Percentiles rank a stretch among this genome's conserved stretches.
These are phyloP conservation scores for Juncus inflexus DNA, from an alignment of 176 grass and related monocot genomes.

Conservation along the genomic window DNA sequence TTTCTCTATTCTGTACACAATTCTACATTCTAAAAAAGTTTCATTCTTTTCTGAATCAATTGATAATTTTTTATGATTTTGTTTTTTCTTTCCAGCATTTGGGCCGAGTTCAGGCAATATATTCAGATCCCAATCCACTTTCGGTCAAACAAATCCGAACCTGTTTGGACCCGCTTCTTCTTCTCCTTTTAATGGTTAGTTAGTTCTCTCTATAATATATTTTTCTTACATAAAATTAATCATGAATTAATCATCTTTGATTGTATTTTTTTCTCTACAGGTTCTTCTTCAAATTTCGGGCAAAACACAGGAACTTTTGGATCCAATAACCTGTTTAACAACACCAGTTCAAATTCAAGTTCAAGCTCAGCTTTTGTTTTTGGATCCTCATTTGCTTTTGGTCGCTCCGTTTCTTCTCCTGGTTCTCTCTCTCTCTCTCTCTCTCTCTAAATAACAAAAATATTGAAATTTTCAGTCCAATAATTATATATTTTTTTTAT, in stretches of 20 bases:
- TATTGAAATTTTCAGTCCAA: no score
- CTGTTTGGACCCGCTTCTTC: slow-evolving; percentile 9
- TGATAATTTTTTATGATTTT: not conserved
- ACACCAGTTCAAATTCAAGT: not conserved
- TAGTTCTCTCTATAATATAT: slow-evolving; percentile 8
- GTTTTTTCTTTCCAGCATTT: slow-evolving; percentile 16
- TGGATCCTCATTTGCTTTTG: slow-evolving; percentile 6
- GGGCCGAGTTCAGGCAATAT: not conserved
- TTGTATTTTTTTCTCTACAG: not conserved
- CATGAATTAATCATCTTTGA: not conserved
- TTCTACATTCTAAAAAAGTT: not conserved
- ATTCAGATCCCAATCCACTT: slow-evolving; percentile 14
- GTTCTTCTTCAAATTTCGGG: slow-evolving; percentile 6
- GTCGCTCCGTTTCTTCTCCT: slow-evolving; percentile 13
- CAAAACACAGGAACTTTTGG: slow-evolving; percentile 18
- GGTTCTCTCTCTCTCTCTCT: not conserved
- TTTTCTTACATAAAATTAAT: not conserved
- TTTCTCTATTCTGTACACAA: slow-evolving; percentile 1
- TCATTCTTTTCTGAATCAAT: not conserved
- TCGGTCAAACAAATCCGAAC: slow-evolving; percentile 19
- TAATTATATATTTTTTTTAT: no score
- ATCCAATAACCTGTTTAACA: slow-evolving; percentile 2
- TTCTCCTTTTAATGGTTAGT: slow-evolving; percentile 4
- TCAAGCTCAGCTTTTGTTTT: slow-evolving; percentile 5
- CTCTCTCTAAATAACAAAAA: no score